A percentile compares a stretch with the other conserved stretches of the same genome.
These are phyloP conservation scores for Baorangia bicolor DNA, from an alignment of 768 basidiomycete genomes.

Conservation along the genomic window DNA sequence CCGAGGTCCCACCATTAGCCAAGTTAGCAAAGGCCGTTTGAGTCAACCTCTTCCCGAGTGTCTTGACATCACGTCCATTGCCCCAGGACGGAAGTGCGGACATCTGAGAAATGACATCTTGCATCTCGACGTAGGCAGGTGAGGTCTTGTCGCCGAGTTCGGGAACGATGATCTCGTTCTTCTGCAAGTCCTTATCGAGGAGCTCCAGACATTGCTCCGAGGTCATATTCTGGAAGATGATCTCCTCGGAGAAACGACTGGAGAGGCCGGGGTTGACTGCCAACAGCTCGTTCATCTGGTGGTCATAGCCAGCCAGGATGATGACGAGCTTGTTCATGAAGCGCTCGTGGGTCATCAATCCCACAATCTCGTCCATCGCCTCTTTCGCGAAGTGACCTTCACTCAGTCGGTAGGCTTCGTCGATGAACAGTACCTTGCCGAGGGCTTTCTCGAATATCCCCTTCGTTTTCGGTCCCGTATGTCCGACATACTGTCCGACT, in stretches of 20 bases:
- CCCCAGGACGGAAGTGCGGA: slow-evolving; percentile 58
- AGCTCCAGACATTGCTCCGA: slow-evolving; percentile 53
- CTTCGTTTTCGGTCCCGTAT: slow-evolving; percentile 68
- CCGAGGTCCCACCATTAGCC: slow-evolving; percentile 13
- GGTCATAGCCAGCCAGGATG: slow-evolving; percentile 69
- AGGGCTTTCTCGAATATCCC: slow-evolving; percentile 62
- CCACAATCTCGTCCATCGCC: slow-evolving; percentile 74
- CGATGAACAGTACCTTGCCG: slow-evolving; percentile 69
- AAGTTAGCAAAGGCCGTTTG: slow-evolving; percentile 37
- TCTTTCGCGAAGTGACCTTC: slow-evolving; percentile 69
- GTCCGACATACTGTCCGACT: slow-evolving; percentile 69
- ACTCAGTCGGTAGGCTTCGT: slow-evolving; percentile 67
- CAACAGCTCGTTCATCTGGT: slow-evolving; percentile 64
- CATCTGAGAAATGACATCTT: slow-evolving; percentile 41
- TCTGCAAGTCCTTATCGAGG: slow-evolving; percentile 46
- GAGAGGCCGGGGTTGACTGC: slow-evolving; percentile 61
- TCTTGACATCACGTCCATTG: slow-evolving; percentile 64
- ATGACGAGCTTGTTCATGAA: slow-evolving; percentile 63
- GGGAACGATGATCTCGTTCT: slow-evolving; percentile 38
- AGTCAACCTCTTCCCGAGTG: slow-evolving; percentile 50
- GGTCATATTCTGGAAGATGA: slow-evolving; percentile 54
- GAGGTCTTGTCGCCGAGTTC: slow-evolving; percentile 30
- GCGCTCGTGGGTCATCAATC: slow-evolving; percentile 55
- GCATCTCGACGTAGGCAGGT: slow-evolving; percentile 29
- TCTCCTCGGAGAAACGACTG: slow-evolving; percentile 67